A percentile compares a stretch with the other conserved stretches of the same genome.
phyloP scores from a whole-genome alignment of 2,329 filamentous ascomycete genomes.

The Colletotrichum paranaense region DNA sequence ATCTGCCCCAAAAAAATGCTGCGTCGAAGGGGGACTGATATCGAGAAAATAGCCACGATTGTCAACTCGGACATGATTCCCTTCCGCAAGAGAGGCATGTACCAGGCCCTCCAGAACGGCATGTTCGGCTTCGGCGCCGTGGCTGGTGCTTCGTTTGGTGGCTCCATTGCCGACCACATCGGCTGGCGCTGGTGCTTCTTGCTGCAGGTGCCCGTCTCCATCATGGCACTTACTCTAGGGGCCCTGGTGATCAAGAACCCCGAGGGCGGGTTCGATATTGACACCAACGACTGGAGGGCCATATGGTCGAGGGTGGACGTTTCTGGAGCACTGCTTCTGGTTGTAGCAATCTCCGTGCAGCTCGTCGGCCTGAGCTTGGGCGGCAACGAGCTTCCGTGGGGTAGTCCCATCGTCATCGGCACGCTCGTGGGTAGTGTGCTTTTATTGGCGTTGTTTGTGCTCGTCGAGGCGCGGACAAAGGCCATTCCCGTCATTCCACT shows the following conservation, averaged over 20 bases:
- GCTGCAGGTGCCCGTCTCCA: constrained; percentile 69
- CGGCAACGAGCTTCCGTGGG: constrained; percentile 66
- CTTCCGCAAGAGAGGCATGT: constrained; percentile 65
- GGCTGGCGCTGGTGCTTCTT: constrained; percentile 78
- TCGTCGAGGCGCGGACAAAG: constrained; percentile 59
- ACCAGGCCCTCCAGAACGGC: constrained; percentile 70
- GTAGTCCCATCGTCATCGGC: constrained; percentile 57
- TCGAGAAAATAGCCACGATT: constrained; percentile 49
- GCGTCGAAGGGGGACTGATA: neutral
- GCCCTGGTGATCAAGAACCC: constrained; percentile 63
- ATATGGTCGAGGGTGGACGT: constrained; percentile 69
- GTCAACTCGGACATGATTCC: constrained; percentile 74
- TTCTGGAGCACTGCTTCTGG: constrained; percentile 65
- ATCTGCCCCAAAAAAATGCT: no score
- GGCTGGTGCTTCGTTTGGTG: constrained; percentile 72
- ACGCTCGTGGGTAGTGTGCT: constrained; percentile 55
- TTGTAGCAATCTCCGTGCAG: constrained; percentile 68
- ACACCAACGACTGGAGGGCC: constrained; percentile 45
- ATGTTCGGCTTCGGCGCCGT: constrained; percentile 72
- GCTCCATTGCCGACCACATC: constrained; percentile 71
- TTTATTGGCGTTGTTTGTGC: constrained; percentile 57
- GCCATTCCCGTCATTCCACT: constrained; percentile 67
- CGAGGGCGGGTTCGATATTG: constrained; percentile 41
- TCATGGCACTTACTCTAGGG: constrained; percentile 65
- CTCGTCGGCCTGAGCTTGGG: constrained; percentile 66